A percentile compares a stretch with the other conserved stretches of the same genome.
phyloP scores from a whole-genome alignment of 2,329 filamentous ascomycete species.

The Dothistroma septosporum region DNA sequence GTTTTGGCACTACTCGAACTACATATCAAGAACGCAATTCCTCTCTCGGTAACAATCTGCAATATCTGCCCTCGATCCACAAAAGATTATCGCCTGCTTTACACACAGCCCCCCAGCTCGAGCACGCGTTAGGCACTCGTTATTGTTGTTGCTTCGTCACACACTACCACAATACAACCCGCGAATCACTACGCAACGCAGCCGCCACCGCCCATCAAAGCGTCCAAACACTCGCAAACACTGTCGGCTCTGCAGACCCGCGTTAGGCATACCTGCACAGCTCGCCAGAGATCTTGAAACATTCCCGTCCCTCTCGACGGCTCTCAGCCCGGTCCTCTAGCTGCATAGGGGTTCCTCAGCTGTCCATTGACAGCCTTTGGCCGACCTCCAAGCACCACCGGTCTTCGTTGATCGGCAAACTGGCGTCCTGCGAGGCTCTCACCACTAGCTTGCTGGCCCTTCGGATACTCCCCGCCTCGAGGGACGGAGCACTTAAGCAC shows the following conservation, averaged over 20 bases:
- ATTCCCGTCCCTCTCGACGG: conserved; percentile 18
- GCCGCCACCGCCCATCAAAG: conserved; percentile 12
- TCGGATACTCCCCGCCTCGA: conserved; percentile 28
- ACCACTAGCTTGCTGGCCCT: conserved; percentile 13
- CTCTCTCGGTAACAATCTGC: conserved; percentile 4
- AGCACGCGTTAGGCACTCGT: conserved; percentile 8
- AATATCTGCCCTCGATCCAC: conserved; percentile 18
- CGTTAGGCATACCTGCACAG: background rate
- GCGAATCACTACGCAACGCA: conserved; percentile 17
- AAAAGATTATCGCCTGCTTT: conserved; percentile 13
- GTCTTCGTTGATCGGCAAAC: conserved; percentile 18
- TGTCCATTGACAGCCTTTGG: conserved; percentile 25
- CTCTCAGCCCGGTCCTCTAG: conserved; percentile 20
- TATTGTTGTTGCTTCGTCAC: conserved; percentile 5
- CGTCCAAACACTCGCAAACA: conserved; percentile 4
- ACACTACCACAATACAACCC: background rate
- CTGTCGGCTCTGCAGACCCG: conserved; percentile 1
- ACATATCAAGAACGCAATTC: conserved; percentile 9
- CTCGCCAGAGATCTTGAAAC: conserved; percentile 20
- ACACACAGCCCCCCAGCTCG: conserved; percentile 13
- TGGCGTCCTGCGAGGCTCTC: conserved; percentile 7
- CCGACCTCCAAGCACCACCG: conserved; percentile 20
- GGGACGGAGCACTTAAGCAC: conserved; percentile 36
- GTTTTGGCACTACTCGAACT: background rate
- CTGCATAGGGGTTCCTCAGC: conserved; percentile 24